A percentile compares a stretch with the other conserved stretches of the same genome.
Conservation (phyloP, 2,329 filamentous ascomycete species). For the Verticillium nonalfalfae region DNA sequence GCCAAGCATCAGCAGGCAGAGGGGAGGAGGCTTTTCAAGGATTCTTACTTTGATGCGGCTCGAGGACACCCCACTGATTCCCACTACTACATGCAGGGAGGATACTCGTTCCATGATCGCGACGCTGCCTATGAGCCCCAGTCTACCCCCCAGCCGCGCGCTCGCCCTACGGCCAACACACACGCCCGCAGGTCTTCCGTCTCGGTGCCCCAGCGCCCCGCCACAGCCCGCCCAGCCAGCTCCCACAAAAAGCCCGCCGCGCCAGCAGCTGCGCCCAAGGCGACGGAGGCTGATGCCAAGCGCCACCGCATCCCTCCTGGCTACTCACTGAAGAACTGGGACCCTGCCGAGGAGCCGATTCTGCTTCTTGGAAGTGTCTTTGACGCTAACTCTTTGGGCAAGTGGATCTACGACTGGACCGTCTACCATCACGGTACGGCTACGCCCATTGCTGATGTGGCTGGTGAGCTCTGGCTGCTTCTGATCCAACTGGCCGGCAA, state of each 20-base stretch:
- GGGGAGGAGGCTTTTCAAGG: constrained; percentile 15
- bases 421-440: constrained; percentile 80
- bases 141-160: constrained; percentile 31
- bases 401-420: constrained; percentile 99
- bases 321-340: constrained; percentile 98
- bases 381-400: constrained; percentile 93
- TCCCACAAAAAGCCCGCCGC: constrained; percentile 30
- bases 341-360: constrained; percentile 88
- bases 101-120: constrained; percentile 26
- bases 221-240: constrained; percentile 42
- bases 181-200: constrained; percentile 42
- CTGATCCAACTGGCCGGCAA: constrained; percentile 92
- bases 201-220: constrained; percentile 42
- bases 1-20: constrained; percentile 36
- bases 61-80: constrained; percentile 54
- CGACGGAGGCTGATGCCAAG: constrained; percentile 54
- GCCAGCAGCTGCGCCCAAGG: constrained; percentile 32
- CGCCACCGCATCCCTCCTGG: constrained; percentile 74
- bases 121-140: constrained; percentile 32
- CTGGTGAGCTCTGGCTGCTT: constrained; percentile 90
- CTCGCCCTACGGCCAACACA: constrained; percentile 31
- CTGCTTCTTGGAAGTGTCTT: constrained; percentile 93
- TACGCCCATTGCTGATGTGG: constrained; percentile 82
- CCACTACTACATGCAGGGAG: constrained; percentile 48
- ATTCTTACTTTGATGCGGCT: constrained; percentile 28